Percentiles rank a stretch among this genome's conserved stretches.
Evolutionary conservation across 805 yeast species (phyloP).

Genomic region (Suhomyces sp.): DNA sequence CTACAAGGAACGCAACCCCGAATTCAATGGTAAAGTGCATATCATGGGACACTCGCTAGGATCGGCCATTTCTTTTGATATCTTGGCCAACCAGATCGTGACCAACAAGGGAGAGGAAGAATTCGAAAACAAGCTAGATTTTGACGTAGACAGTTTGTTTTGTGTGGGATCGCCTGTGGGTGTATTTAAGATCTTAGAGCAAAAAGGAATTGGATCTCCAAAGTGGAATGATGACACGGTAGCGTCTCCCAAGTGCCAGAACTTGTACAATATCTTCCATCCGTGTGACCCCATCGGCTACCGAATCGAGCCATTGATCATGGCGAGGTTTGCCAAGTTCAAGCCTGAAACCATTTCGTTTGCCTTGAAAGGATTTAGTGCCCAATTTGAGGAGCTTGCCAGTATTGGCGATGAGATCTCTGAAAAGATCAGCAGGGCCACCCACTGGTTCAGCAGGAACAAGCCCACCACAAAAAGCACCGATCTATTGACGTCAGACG

Average conservation of each 20-base stretch:
- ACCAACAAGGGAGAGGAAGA: constrained; percentile 25
- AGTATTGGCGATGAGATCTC: constrained; percentile 37
- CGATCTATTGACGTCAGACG: constrained; percentile 6
- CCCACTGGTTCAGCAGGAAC: constrained; percentile 31
- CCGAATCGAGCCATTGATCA: constrained; percentile 80
- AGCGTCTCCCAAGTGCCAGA: constrained; percentile 55
- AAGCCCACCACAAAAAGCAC: constrained; percentile 1
- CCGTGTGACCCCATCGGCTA: constrained; percentile 92
- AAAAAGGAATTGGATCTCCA: constrained; percentile 52
- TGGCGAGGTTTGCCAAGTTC: constrained; percentile 44
- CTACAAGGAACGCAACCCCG: constrained; percentile 63
- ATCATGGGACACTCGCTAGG: constrained; percentile 91
- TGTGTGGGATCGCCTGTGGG: constrained; percentile 91
- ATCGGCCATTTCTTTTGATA: constrained; percentile 77
- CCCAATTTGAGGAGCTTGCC: constrained; percentile 44
- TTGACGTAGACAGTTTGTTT: constrained; percentile 72
- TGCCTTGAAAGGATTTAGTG: constrained; percentile 50
- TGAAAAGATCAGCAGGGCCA: constrained; percentile 33
- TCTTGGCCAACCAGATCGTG: constrained; percentile 51
- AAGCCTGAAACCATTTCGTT: constrained; percentile 60
- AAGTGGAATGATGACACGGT: constrained; percentile 20
- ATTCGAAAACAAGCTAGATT: constrained; percentile 41
- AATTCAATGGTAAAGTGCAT: constrained; percentile 77
- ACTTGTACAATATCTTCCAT: constrained; percentile 80
- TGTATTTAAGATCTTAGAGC: constrained; percentile 71